Percentiles rank a stretch among this genome's conserved stretches.
phyloP scores from a whole-genome alignment of 2,329 filamentous ascomycete genomes.

The Dissoconium aciculare region DNA sequence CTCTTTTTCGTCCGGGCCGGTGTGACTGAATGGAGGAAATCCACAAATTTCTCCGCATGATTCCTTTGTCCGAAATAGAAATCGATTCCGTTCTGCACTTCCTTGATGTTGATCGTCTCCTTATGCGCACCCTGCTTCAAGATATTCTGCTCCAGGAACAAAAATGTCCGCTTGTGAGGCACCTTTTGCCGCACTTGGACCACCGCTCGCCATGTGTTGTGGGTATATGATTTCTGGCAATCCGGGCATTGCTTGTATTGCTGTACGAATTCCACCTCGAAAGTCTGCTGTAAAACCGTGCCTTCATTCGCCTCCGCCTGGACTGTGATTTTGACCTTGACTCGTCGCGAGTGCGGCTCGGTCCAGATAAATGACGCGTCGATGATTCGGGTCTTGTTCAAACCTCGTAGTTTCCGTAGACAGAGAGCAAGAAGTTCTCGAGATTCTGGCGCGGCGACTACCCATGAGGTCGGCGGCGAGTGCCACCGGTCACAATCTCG shows the following conservation, averaged over 20 bases:
- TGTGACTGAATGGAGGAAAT: conserved; percentile 71
- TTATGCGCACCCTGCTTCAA: conserved; percentile 83
- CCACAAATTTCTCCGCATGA: conserved; percentile 80
- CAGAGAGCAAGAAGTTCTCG: conserved; percentile 86
- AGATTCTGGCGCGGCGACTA: conserved; percentile 71
- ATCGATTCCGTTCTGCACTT: conserved; percentile 87
- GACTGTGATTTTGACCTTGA: conserved; percentile 91
- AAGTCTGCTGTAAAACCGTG: conserved; percentile 73
- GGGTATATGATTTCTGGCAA: conserved; percentile 88
- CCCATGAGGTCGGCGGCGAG: conserved; percentile 71
- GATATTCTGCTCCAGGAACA: conserved; percentile 84
- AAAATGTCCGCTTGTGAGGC: conserved; percentile 75
- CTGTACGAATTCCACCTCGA: conserved; percentile 86
- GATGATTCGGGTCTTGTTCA: conserved; percentile 84
- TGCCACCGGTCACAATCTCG: conserved; percentile 91
- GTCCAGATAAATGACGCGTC: conserved; percentile 98
- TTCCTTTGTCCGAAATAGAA: conserved; percentile 88
- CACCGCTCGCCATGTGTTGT: conserved; percentile 84
- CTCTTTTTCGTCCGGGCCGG: conserved; percentile 69
- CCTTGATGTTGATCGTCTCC: conserved; percentile 96
- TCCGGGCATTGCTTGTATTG: conserved; percentile 89
- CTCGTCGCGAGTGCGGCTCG: conserved; percentile 80
- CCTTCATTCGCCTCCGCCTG: conserved; percentile 55
- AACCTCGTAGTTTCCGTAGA: conserved; percentile 68
- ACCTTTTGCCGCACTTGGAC: conserved; percentile 97